Evolutionary conservation across 2,329 filamentous ascomycete species (phyloP).

Genomic region (Aspergillus brunneoviolaceus): DNA sequence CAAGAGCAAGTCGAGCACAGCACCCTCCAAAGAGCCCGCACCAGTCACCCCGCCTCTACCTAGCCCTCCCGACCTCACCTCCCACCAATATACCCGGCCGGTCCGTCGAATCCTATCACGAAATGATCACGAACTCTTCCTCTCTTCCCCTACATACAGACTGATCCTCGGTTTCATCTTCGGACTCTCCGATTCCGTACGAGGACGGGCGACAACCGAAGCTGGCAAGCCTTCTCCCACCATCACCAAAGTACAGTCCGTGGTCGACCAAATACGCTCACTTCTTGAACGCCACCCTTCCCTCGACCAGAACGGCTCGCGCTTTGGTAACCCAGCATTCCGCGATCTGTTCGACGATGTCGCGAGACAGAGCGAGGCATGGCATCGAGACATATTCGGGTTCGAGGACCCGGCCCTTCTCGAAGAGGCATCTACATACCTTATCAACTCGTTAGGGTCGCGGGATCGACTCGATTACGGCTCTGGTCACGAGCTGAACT

Average conservation of each 20-base stretch:
- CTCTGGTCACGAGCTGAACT: constrained; percentile 96
- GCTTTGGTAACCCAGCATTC: constrained; percentile 94
- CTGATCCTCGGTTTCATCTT: constrained; percentile 85
- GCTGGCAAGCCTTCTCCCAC: constrained; percentile 51
- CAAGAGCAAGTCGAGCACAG: constrained; percentile 32
- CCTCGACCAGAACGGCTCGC: constrained; percentile 79
- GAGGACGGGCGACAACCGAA: constrained; percentile 43
- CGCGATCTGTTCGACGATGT: constrained; percentile 68
- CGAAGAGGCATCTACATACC: constrained; percentile 74
- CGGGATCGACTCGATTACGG: constrained; percentile 89
- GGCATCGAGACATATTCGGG: constrained; percentile 44
- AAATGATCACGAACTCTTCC: constrained; percentile 77
- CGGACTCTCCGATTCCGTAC: constrained; percentile 76
- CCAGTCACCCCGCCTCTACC: constrained; percentile 75
- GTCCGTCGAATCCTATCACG: constrained; percentile 77
- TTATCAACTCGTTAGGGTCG: constrained; percentile 83
- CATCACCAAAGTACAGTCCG: constrained; percentile 63
- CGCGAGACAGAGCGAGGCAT: constrained; percentile 37
- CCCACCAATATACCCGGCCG: constrained; percentile 64
- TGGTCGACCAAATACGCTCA: constrained; percentile 68
- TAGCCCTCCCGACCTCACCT: constrained; percentile 61
- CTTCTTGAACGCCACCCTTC: constrained; percentile 71
- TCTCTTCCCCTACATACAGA: constrained; percentile 70
- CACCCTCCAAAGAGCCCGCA: constrained; percentile 52
- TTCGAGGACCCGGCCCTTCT: constrained; percentile 52